phyloP scores from a whole-genome alignment of 2,329 filamentous ascomycete genomes.

The Penicillium sp. region DNA sequence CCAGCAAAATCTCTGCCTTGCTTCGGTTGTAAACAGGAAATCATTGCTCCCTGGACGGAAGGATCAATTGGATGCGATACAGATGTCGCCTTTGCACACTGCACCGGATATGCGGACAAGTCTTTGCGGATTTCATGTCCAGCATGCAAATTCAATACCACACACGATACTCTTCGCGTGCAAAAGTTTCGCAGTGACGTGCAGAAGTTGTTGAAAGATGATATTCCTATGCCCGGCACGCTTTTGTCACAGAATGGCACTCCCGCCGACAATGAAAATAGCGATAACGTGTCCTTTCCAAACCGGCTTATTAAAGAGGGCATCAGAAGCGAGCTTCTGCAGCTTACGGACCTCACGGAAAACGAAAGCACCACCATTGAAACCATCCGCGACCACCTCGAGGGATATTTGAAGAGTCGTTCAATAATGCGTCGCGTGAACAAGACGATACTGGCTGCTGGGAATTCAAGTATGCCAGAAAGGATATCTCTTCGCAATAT shows the following conservation, averaged over 20 bases:
- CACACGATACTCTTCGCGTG: constrained; percentile 59
- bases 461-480: constrained; percentile 15
- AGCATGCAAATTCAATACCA: constrained; percentile 51
- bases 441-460: constrained; percentile 35
- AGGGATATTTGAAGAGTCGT: not conserved
- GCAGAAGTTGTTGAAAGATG: constrained; percentile 45
- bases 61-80: constrained; percentile 23
- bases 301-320: constrained; percentile 49
- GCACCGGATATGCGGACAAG: constrained; percentile 37
- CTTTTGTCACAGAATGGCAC: constrained; percentile 57
- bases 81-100: constrained; percentile 26
- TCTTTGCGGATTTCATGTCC: constrained; percentile 53
- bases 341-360: not conserved
- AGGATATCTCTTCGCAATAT: constrained; percentile 38
- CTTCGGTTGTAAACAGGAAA: constrained; percentile 48
- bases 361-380: not conserved
- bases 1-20: constrained; percentile 41
- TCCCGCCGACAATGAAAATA: constrained; percentile 35
- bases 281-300: constrained; percentile 49
- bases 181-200: constrained; percentile 61
- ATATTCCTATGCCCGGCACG: constrained; percentile 65
- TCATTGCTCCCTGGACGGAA: constrained; percentile 60
- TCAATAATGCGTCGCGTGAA: constrained; percentile 2
- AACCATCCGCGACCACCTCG: not conserved
- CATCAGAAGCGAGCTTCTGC: constrained; percentile 1